Percentiles rank a stretch among this genome's conserved stretches.
phyloP scores from a whole-genome alignment of 2,329 filamentous ascomycete genomes.

The Botrytis fabae region DNA sequence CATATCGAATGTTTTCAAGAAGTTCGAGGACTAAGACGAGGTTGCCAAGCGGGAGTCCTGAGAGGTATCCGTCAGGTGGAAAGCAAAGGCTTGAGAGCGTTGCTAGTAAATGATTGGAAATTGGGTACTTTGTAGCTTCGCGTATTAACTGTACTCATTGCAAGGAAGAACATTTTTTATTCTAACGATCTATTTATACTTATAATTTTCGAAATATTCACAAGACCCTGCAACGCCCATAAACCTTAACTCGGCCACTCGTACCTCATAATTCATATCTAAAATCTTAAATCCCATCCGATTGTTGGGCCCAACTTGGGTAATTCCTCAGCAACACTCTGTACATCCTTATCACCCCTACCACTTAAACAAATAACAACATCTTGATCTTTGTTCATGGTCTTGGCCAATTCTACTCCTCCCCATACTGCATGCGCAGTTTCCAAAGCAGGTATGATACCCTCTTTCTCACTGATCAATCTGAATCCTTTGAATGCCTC shows the following conservation, averaged over 20 bases:
- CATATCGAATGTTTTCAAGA: slow-evolving; percentile 3
- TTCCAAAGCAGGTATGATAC: slow-evolving; percentile 95
- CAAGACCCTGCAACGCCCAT: slow-evolving; percentile 1
- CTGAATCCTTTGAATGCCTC: slow-evolving; percentile 87
- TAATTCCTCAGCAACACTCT: slow-evolving; percentile 94
- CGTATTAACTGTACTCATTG: not conserved
- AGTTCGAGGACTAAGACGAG: slow-evolving; percentile 11
- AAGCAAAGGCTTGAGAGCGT: slow-evolving; percentile 25
- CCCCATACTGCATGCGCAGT: slow-evolving; percentile 90
- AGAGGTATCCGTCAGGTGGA: slow-evolving; percentile 16
- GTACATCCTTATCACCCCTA: slow-evolving; percentile 95
- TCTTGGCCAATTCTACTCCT: slow-evolving; percentile 87
- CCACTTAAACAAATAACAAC: slow-evolving; percentile 93
- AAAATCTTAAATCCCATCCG: slow-evolving; percentile 68
- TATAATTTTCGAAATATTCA: slow-evolving; percentile 2
- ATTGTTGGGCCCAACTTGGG: slow-evolving; percentile 87
- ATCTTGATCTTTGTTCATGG: slow-evolving; percentile 83
- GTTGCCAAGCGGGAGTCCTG: slow-evolving; percentile 14
- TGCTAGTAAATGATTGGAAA: slow-evolving; percentile 18
- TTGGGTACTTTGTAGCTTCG: not conserved
- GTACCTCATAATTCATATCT: slow-evolving; percentile 30
- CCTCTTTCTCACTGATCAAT: slow-evolving; percentile 82
- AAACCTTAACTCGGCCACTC: not conserved
- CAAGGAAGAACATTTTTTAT: not conserved
- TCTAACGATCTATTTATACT: not conserved